phyloP scores from a whole-genome alignment of 169 alveolate genomes.

The Plasmodium gaboni region DNA sequence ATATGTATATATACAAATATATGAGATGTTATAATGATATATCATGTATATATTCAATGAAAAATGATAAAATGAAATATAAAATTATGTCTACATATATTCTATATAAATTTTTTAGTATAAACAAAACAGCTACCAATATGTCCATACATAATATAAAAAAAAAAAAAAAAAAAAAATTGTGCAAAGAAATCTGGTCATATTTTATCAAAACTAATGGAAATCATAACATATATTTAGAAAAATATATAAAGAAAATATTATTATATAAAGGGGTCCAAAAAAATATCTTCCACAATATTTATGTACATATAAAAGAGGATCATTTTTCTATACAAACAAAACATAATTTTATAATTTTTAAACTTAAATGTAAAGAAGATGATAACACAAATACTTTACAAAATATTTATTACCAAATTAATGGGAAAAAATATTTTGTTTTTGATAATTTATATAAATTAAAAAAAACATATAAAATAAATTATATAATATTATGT shows the following conservation, averaged over 20 bases:
- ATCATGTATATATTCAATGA: no score
- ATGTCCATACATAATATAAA: neutral
- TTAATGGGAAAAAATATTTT: conserved; percentile 38
- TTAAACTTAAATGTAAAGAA: conserved; percentile 20
- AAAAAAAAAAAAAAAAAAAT: neutral
- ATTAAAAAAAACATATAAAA: conserved; percentile 59
- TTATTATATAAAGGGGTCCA: neutral
- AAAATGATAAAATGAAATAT: neutral
- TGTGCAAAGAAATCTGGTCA: neutral
- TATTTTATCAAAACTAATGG: no score
- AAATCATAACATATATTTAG: neutral
- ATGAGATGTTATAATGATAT: neutral
- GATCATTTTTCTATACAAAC: conserved; percentile 40
- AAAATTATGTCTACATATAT: neutral
- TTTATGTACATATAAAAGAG: conserved; percentile 1
- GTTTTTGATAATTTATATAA: conserved; percentile 41
- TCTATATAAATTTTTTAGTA: neutral
- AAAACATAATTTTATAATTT: conserved; percentile 52
- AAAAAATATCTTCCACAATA: neutral
- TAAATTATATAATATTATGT: conserved; percentile 46
- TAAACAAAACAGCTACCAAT: neutral
- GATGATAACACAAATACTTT: neutral
- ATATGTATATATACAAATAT: neutral
- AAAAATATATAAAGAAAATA: neutral
- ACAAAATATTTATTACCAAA: conserved; percentile 28